These are phyloP conservation scores for Garcia nutans DNA, from an alignment of 345 rosid genomes.

Conservation along the genomic window DNA sequence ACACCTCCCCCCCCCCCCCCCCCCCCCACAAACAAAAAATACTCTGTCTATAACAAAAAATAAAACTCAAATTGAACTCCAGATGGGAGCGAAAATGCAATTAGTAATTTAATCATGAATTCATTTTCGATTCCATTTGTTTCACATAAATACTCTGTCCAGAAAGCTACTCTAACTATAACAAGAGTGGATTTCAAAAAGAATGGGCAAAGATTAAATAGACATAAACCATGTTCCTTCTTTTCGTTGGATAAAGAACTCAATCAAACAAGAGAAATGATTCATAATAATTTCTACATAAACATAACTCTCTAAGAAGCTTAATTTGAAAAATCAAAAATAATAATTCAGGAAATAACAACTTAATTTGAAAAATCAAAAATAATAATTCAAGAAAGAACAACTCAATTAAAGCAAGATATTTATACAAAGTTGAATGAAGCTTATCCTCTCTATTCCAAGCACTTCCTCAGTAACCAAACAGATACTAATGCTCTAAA, in stretches of 20 bases:
- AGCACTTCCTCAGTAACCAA: conserved; percentile 5
- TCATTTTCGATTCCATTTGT: no score
- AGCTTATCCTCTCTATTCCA: background rate
- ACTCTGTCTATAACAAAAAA: no score
- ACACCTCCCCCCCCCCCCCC: no score
- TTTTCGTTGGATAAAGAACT: background rate
- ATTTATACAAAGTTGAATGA: background rate
- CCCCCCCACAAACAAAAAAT: no score
- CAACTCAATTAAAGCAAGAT: background rate
- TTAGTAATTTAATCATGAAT: no score
- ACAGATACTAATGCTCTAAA: background rate
- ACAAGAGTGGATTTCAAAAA: no score
- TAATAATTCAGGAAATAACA: background rate
- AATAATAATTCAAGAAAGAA: background rate
- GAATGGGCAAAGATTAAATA: no score
- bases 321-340: background rate
- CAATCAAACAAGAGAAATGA: background rate
- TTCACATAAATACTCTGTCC: no score
- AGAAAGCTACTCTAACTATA: no score
- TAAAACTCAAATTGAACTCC: no score
- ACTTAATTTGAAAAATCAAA: background rate
- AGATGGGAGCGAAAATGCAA: no score
- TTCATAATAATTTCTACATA: background rate
- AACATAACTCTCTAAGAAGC: background rate
- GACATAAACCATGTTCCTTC: background rate